Evolutionary conservation across 768 basidiomycete genomes (phyloP).

Genomic region (Inosperma sp.): DNA sequence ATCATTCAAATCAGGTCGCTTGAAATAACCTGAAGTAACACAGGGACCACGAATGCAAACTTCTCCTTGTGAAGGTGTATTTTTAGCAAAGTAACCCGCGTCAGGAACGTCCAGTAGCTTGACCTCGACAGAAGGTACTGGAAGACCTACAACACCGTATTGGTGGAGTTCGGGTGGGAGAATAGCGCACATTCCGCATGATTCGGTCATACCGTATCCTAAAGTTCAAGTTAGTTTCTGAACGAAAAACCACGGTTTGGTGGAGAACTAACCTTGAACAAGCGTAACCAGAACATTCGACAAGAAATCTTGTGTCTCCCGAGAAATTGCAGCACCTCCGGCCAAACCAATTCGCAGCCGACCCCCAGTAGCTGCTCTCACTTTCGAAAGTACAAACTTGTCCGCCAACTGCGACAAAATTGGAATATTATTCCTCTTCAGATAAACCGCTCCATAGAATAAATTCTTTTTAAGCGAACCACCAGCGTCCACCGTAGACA

Average conservation of each 20-base stretch:
- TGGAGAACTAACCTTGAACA: constrained; percentile 64
- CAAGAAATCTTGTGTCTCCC: constrained; percentile 90
- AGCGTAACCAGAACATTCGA: constrained; percentile 72
- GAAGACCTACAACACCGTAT: constrained; percentile 77
- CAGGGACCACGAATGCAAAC: constrained; percentile 84
- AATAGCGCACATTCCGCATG: constrained; percentile 84
- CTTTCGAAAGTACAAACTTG: constrained; percentile 59
- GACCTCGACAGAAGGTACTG: constrained; percentile 86
- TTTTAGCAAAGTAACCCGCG: constrained; percentile 76
- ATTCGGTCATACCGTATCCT: constrained; percentile 98
- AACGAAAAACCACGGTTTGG: constrained; percentile 5
- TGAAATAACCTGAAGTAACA: constrained; percentile 86
- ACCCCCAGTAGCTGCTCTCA: constrained; percentile 84
- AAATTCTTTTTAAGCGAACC: constrained; percentile 65
- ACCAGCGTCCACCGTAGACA: constrained; percentile 68
- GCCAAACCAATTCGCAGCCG: constrained; percentile 72
- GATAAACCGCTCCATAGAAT: constrained; percentile 73
- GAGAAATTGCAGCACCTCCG: constrained; percentile 84
- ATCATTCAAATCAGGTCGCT: constrained; percentile 82
- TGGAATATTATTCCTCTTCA: constrained; percentile 72
- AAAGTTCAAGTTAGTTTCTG: constrained; percentile 3
- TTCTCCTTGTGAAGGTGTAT: constrained; percentile 76
- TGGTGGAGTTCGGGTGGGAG: constrained; percentile 80
- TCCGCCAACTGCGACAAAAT: constrained; percentile 67
- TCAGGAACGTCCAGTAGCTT: constrained; percentile 81